Percentiles rank a stretch among this genome's conserved stretches.
These are phyloP conservation scores for Fomitopsis palustris DNA, from an alignment of 1,284 basidiomycete genomes.

Conservation along the genomic window DNA sequence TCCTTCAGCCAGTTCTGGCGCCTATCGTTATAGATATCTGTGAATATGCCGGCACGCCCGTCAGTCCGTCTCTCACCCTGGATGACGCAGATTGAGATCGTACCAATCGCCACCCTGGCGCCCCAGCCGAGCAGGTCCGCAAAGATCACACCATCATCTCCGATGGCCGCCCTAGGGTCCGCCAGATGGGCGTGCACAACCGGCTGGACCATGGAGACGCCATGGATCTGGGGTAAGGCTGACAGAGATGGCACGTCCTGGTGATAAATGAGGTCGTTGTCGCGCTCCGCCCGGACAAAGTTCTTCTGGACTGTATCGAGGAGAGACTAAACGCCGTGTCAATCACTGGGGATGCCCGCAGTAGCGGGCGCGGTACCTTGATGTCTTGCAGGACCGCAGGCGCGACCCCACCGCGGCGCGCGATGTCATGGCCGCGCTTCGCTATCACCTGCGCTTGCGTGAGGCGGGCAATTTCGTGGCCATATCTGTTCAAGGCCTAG, in stretches of 20 bases:
- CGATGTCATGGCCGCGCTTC: slow-evolving; percentile 73
- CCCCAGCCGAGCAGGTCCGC: slow-evolving; percentile 82
- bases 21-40: slow-evolving; percentile 87
- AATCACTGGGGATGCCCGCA: background rate
- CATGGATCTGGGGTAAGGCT: slow-evolving; percentile 64
- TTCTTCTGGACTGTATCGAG: slow-evolving; percentile 70
- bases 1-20: slow-evolving; percentile 74
- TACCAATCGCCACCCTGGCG: slow-evolving; percentile 87
- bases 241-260: slow-evolving; percentile 78
- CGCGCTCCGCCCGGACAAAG: slow-evolving; percentile 74
- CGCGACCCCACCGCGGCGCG: slow-evolving; percentile 59
- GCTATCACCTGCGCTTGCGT: slow-evolving; percentile 63
- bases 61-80: background rate
- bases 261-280: slow-evolving; percentile 97
- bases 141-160: slow-evolving; percentile 61
- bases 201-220: slow-evolving; percentile 69
- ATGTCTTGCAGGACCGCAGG: slow-evolving; percentile 71
- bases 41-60: background rate
- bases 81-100: slow-evolving; percentile 23
- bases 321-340: slow-evolving; percentile 42
- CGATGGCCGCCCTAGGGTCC: slow-evolving; percentile 54
- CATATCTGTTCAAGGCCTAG: slow-evolving; percentile 55
- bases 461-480: slow-evolving; percentile 78
- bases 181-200: slow-evolving; percentile 58
- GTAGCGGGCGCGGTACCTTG: slow-evolving; percentile 46